Evolutionary conservation across 805 yeast species (phyloP).

Genomic region (Cyberlindnera galapagoensis): DNA sequence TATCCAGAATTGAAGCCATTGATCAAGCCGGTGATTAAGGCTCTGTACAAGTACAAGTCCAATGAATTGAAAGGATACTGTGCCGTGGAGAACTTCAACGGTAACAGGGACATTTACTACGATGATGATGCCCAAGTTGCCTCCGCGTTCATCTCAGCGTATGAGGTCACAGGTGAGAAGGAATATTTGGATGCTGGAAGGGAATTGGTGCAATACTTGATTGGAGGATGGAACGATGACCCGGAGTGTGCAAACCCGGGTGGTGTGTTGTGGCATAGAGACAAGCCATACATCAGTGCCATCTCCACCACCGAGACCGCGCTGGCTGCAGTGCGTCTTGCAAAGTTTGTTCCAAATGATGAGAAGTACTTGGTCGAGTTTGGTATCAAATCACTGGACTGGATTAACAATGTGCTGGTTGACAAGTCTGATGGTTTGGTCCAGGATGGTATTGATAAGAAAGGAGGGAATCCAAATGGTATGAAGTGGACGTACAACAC

Average conservation of each 20-base stretch:
- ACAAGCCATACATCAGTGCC: slow-evolving; percentile 52
- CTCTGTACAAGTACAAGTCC: slow-evolving; percentile 46
- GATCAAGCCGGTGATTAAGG: slow-evolving; percentile 44
- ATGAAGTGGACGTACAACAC: slow-evolving; percentile 63
- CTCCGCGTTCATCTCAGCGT: slow-evolving; percentile 55
- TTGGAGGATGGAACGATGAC: slow-evolving; percentile 53
- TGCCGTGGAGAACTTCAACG: slow-evolving; percentile 55
- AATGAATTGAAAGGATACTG: slow-evolving; percentile 49
- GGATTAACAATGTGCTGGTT: slow-evolving; percentile 45
- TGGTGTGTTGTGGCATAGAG: slow-evolving; percentile 64
- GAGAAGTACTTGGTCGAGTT: slow-evolving; percentile 42
- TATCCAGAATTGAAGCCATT: slow-evolving; percentile 48
- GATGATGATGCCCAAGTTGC: slow-evolving; percentile 77
- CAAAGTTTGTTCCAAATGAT: slow-evolving; percentile 46
- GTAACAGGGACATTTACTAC: slow-evolving; percentile 58
- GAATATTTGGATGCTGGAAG: slow-evolving; percentile 48
- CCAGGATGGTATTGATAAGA: slow-evolving; percentile 48
- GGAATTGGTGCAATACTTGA: slow-evolving; percentile 51
- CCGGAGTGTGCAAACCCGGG: slow-evolving; percentile 31
- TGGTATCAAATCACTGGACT: slow-evolving; percentile 54
- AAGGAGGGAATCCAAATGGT: slow-evolving; percentile 35
- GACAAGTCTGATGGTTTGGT: slow-evolving; percentile 51
- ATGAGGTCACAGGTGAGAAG: slow-evolving; percentile 56
- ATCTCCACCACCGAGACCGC: slow-evolving; percentile 68
- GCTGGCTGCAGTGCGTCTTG: slow-evolving; percentile 50